Percentiles rank a stretch among this genome's conserved stretches.
phyloP scores from a whole-genome alignment of 495 filamentous ascomycete genomes.

The Aspergillus conjunctus region DNA sequence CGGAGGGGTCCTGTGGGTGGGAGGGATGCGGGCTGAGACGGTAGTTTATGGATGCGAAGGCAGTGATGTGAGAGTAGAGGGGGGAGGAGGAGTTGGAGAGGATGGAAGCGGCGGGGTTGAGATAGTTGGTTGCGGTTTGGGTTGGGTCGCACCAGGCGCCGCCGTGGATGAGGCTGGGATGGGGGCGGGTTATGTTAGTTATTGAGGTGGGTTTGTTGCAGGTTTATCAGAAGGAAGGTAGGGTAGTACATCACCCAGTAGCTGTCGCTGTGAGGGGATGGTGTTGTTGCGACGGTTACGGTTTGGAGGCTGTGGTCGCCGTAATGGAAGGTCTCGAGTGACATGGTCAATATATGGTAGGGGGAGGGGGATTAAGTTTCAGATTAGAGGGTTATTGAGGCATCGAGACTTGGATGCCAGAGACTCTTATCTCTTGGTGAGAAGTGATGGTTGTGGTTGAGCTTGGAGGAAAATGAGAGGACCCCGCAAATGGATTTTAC shows the following conservation, averaged over 20 bases:
- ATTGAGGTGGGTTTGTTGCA: slow-evolving; percentile 3
- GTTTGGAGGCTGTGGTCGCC: slow-evolving; percentile 36
- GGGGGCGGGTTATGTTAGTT: background rate
- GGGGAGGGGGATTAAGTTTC: background rate
- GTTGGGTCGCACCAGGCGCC: slow-evolving; percentile 85
- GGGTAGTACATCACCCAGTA: slow-evolving; percentile 51
- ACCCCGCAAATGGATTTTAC: too few species aligned
- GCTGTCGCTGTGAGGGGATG: slow-evolving; percentile 27
- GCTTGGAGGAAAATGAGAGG: too few species aligned
- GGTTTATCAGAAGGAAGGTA: background rate
- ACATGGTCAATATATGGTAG: slow-evolving; percentile 12
- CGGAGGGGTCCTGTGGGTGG: slow-evolving; percentile 52
- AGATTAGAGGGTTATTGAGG: background rate
- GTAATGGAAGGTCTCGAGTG: slow-evolving; percentile 35
- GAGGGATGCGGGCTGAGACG: slow-evolving; percentile 73
- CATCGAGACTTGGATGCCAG: too few species aligned
- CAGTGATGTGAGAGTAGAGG: slow-evolving; percentile 48
- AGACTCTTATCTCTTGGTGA: too few species aligned
- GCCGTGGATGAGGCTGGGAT: slow-evolving; percentile 80
- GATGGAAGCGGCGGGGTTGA: slow-evolving; percentile 48
- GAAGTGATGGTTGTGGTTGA: too few species aligned
- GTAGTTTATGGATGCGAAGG: slow-evolving; percentile 76
- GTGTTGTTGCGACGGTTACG: slow-evolving; percentile 33
- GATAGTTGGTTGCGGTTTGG: slow-evolving; percentile 50
- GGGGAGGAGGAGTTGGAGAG: slow-evolving; percentile 35